phyloP scores from a whole-genome alignment of 2,329 filamentous ascomycete genomes.

The Ceratocystis huliohia region DNA sequence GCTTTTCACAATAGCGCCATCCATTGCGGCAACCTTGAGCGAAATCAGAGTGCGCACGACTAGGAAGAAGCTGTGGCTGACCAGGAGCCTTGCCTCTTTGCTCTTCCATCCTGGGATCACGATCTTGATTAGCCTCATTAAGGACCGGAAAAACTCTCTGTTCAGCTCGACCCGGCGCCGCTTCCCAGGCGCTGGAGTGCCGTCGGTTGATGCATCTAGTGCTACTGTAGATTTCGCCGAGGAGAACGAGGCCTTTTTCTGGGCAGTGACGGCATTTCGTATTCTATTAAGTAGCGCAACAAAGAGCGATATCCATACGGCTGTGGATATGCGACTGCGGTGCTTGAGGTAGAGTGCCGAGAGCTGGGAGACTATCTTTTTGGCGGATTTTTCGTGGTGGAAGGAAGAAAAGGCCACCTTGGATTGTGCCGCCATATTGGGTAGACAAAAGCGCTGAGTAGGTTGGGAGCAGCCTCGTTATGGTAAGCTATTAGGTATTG shows the following conservation, averaged over 20 bases:
- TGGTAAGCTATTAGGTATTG: too few relatives aligned
- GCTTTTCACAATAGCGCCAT: conserved; percentile 83
- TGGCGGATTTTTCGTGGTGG: conserved; percentile 44
- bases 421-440: conserved; percentile 58
- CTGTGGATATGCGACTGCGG: conserved; percentile 69
- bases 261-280: conserved; percentile 80
- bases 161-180: conserved; percentile 80
- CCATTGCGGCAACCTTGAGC: conserved; percentile 89
- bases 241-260: conserved; percentile 65
- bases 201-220: conserved; percentile 28
- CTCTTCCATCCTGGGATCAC: conserved; percentile 83
- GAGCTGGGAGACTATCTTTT: conserved; percentile 51
- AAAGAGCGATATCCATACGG: conserved; percentile 71
- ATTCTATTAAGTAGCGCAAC: conserved; percentile 74
- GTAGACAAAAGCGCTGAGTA: background rate
- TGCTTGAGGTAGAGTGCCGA: conserved; percentile 63
- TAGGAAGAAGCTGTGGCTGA: conserved; percentile 88
- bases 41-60: conserved; percentile 85
- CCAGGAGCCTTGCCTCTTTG: conserved; percentile 72
- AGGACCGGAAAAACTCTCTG: conserved; percentile 62
- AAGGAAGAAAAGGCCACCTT: conserved; percentile 45
- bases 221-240: conserved; percentile 49
- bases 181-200: conserved; percentile 34
- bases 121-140: conserved; percentile 68
- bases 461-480: background rate